Base-by-base conservation (phyloP, 1,284 basidiomycete species). In the Ganoderma multipileum region DNA sequence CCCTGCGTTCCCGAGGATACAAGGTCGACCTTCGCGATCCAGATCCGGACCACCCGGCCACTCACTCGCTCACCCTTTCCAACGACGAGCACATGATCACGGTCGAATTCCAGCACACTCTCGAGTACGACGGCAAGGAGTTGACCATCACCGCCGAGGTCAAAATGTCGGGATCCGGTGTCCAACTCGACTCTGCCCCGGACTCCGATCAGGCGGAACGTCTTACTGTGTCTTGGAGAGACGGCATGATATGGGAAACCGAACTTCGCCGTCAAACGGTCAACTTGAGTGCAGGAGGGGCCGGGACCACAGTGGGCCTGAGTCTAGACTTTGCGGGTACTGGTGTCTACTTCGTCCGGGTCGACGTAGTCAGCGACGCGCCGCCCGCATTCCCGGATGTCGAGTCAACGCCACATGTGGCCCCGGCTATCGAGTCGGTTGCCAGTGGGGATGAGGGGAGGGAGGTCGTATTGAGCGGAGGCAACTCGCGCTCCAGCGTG, bases 1-100 rank as follows among this genome's bases (percentile, higher is more conserved):
- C 30, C n/a, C 58, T 59, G 38, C 58, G 36, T 36, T 20, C 8
- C 58, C 38, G 3, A 59, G 58, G 58, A n/a, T 59, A 59, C 58
- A 14, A 4, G 12, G 58, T 11, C n/a, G 38, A 59, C 23, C 58
- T 41, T 7, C 38, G 36, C 3, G 23, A 36, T 59, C 58, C 38
- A 58, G 18, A 38, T 41, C 36, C 11, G 20, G 38, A 41, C 30
- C 12, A 41, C 23, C 58, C 30, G 33, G 41, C 14, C 38, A 41
- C 38, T 26, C 58, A 59, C 58, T 16, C 38, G 36, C 58, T 59
- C 23, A 26, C 23, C 3, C 58, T 59, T 14, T 59, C 33, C 9
- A 41, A 23, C 9, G 38, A 38, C 20, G 38, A 59, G 6, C 38
- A 41, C 58, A 59, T 23, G 7, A 59, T 59, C 3, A 28, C 23